A percentile compares a stretch with the other conserved stretches of the same genome.
phyloP scores from a whole-genome alignment of 2,329 filamentous ascomycete genomes.

The Sporothrix phasma region DNA sequence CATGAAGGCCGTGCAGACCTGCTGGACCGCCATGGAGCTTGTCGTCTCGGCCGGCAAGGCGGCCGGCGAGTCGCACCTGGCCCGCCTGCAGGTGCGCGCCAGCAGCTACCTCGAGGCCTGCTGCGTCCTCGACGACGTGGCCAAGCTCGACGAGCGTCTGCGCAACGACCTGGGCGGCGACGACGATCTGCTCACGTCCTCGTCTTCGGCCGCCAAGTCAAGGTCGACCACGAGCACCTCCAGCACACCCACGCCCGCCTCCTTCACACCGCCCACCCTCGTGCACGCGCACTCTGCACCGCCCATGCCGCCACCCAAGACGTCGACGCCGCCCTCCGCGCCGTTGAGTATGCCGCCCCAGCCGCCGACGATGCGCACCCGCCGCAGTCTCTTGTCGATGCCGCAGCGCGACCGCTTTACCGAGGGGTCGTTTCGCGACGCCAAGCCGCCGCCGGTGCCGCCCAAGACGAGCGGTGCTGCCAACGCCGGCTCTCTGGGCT shows the following conservation, averaged over 20 bases:
- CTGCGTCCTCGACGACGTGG: conserved; percentile 50
- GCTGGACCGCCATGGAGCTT: conserved; percentile 60
- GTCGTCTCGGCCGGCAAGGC: conserved; percentile 34
- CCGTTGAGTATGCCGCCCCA: not conserved
- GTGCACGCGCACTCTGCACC: conserved; percentile 8
- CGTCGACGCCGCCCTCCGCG: not conserved
- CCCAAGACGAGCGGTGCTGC: conserved; percentile 13
- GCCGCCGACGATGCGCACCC: not conserved
- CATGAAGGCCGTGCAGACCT: conserved; percentile 63
- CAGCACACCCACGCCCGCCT: not conserved
- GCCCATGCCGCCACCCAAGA: not conserved
- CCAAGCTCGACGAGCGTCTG: conserved; percentile 44
- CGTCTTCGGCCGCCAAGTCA: not conserved
- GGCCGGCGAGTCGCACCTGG: conserved; percentile 43
- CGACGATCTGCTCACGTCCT: not conserved
- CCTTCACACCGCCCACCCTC: not conserved
- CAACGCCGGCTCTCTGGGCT: not conserved
- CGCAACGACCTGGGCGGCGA: conserved; percentile 36
- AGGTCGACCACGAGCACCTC: not conserved
- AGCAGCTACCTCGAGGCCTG: conserved; percentile 53
- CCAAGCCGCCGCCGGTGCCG: conserved; percentile 9
- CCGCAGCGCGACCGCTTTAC: conserved; percentile 7
- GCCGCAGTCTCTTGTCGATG: not conserved
- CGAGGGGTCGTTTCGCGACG: not conserved
- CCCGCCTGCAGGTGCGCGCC: conserved; percentile 42